phyloP scores from a whole-genome alignment of 352 stramenopile genomes.

The Pythium phragmiticola region DNA sequence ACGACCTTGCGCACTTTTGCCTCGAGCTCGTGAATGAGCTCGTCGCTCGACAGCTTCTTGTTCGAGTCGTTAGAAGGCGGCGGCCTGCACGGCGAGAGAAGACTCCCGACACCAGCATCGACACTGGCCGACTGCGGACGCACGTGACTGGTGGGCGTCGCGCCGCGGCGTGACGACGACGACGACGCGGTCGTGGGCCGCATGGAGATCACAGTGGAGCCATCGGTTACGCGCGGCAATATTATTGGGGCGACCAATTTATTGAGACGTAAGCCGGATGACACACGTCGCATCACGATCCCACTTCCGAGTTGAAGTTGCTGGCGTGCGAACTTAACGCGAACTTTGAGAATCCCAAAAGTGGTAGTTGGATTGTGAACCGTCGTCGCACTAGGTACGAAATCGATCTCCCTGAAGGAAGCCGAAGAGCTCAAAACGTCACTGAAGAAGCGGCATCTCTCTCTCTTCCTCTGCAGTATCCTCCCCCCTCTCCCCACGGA shows the following conservation, averaged over 20 bases:
- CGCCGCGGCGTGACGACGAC: conserved; percentile 1
- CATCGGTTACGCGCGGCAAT: conserved; percentile 2
- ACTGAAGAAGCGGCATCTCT: background rate
- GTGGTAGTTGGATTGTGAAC: background rate
- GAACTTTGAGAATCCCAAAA: background rate
- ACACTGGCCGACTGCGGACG: conserved; percentile 25
- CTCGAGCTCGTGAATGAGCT: conserved; percentile 77
- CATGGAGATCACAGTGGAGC: conserved; percentile 1
- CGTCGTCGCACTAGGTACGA: background rate
- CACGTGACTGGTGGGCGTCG: background rate
- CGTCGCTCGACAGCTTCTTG: conserved; percentile 54
- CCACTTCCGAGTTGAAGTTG: conserved; percentile 22
- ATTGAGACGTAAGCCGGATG: conserved; percentile 1
- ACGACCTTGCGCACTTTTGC: conserved; percentile 76
- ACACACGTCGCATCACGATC: conserved; percentile 22
- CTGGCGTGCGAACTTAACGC: conserved; percentile 15
- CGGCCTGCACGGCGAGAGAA: conserved; percentile 1
- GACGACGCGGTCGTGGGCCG: conserved; percentile 13
- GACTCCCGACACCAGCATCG: conserved; percentile 3
- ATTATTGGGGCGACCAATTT: background rate
- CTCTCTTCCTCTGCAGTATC: too few relatives aligned
- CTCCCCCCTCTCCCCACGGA: too few relatives aligned
- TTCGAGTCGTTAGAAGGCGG: conserved; percentile 39
- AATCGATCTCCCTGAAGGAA: background rate
- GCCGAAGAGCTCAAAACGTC: conserved; percentile 12